Percentiles rank a stretch among this genome's conserved stretches.
Evolutionary conservation across 805 yeast genomes (phyloP).

Genomic region (Myxozyma neotropica): DNA sequence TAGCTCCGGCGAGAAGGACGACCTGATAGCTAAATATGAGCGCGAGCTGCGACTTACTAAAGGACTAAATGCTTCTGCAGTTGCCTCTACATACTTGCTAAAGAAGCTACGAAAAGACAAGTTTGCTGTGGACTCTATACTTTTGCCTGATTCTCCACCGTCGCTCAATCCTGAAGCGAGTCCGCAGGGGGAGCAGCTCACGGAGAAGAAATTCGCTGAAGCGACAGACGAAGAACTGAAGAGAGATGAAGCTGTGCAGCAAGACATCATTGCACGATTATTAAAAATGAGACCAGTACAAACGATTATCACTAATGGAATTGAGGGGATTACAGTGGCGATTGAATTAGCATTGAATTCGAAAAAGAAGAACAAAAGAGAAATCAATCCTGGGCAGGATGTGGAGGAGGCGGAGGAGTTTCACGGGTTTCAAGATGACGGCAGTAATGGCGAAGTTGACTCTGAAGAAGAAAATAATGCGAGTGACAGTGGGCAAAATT

Average conservation of each 20-base stretch:
- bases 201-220: not conserved
- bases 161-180: not conserved
- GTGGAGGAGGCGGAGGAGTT: not conserved
- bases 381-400: not conserved
- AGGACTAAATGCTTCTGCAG: conserved; percentile 27
- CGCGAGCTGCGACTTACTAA: conserved; percentile 36
- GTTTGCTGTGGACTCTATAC: conserved; percentile 8
- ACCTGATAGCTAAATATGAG: conserved; percentile 29
- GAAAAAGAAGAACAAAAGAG: not conserved
- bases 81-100: conserved; percentile 29
- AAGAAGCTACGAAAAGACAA: conserved; percentile 21
- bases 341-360: conserved; percentile 29
- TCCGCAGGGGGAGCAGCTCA: not conserved
- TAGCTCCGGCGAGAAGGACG: conserved; percentile 9
- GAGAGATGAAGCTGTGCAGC: conserved; percentile 14
- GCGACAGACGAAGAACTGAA: conserved; percentile 1
- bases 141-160: conserved; percentile 22
- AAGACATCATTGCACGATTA: conserved; percentile 37
- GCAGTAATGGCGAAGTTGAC: conserved; percentile 5
- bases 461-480: conserved; percentile 33
- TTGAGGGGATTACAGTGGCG: conserved; percentile 21
- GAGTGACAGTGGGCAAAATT: conserved; percentile 31
- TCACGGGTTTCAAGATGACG: conserved; percentile 7
- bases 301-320: conserved; percentile 13
- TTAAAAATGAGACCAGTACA: conserved; percentile 32